Base-by-base conservation (phyloP, 2,329 filamentous ascomycete genomes). In the Venturia aucupariae region DNA sequence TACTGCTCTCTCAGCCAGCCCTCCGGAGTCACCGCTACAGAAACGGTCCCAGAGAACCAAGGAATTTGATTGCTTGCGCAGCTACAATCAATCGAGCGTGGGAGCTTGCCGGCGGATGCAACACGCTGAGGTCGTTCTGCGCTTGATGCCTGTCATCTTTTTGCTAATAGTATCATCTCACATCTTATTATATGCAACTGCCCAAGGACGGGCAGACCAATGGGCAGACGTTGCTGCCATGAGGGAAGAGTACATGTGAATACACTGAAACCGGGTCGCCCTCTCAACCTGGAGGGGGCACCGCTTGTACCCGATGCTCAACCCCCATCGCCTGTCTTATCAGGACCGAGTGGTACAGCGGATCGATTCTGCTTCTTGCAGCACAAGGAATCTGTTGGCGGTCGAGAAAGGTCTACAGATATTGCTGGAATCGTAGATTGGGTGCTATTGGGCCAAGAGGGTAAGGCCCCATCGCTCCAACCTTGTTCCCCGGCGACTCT, bases 51-150 rank as follows among this genome's bases (percentile, higher is more conserved):
- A 57, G 17, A 57, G 15, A 10, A 19, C n/a, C 30, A 57, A 35
- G 51, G 51, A 35, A 57, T 57, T 38, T 35, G 51, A 57, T 57
- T 57, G 27, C 51, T 57, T 57, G 51, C n/a, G 51, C 51, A 57
- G 51, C 30, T 35, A 57, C 19, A 57, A 57, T 57, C 51, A 32
- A 57, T 35, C 51, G 27, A 57, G 51, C 51, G 51, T 57, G 51
- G 51, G 51, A 32, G 30, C 27, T 35, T 35, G 51, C 51, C 51
- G 51, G 15, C 51, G 51, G 51, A 35, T 57, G 51, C 51, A 57
- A 55, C 48, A n/a, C n/a, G n/a, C n/a, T n/a, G n/a, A n/a, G n/a
- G n/a, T n/a, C n/a, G 13, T 35, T 55, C 48, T 55, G 48, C 27
- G 24, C 3, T 32, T 32, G 48, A 55, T 55, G 27, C 24, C 24